These are phyloP conservation scores for Metschnikowia amazonensis DNA, from an alignment of 805 yeast genomes.

Conservation along the genomic window DNA sequence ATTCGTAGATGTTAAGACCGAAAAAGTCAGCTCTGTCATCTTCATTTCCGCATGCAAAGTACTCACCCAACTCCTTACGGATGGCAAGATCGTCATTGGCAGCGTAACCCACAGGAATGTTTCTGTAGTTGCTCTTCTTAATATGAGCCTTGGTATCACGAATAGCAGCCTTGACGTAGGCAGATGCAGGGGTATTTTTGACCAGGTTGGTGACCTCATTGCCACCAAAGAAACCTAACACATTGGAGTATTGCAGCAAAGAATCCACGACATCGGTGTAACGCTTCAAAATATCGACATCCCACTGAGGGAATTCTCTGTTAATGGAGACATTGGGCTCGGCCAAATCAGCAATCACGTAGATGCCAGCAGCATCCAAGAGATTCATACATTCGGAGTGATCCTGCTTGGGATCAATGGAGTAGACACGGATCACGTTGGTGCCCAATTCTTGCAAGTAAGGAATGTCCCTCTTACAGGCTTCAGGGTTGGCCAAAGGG, in stretches of 20 bases:
- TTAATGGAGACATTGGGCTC: constrained; percentile 62
- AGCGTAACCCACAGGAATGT: constrained; percentile 78
- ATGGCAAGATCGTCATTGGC: constrained; percentile 71
- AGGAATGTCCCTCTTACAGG: constrained; percentile 73
- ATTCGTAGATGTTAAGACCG: constrained; percentile 86
- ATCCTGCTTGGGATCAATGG: constrained; percentile 59
- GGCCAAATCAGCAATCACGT: constrained; percentile 84
- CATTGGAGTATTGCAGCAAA: constrained; percentile 66
- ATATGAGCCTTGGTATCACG: constrained; percentile 75
- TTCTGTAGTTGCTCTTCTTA: constrained; percentile 53
- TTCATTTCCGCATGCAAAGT: constrained; percentile 69
- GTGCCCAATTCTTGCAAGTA: constrained; percentile 59
- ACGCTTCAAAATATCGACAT: constrained; percentile 56
- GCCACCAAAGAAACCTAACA: constrained; percentile 82
- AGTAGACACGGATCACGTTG: constrained; percentile 73
- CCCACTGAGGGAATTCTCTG: constrained; percentile 64
- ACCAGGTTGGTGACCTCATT: constrained; percentile 73
- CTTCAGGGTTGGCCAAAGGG: constrained; percentile 60
- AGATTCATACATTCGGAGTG: constrained; percentile 67
- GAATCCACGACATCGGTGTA: constrained; percentile 67
- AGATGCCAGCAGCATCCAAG: constrained; percentile 80
- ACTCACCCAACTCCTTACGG: constrained; percentile 66
- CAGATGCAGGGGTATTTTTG: constrained; percentile 68
- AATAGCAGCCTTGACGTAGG: constrained; percentile 78
- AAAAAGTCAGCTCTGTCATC: constrained; percentile 72